phyloP scores from a whole-genome alignment of 1,284 basidiomycete genomes.

The Ceratobasidium sp. region DNA sequence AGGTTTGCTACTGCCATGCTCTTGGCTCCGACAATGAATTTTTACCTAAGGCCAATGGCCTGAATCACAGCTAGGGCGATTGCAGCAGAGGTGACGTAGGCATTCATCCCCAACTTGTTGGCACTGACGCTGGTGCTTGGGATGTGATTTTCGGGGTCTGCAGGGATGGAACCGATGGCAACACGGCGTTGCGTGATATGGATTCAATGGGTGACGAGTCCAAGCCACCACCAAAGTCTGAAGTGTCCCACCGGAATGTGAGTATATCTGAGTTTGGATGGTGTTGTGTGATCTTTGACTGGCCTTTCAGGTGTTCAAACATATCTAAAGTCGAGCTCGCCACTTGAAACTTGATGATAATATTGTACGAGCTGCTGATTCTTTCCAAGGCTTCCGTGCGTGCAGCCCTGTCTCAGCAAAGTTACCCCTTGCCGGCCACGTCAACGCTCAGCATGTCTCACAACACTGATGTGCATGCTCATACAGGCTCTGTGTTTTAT shows the following conservation, averaged over 20 bases:
- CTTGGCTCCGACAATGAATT: slow-evolving; percentile 58
- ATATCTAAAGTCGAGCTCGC: slow-evolving; percentile 91
- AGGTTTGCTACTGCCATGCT: slow-evolving; percentile 73
- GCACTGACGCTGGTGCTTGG: slow-evolving; percentile 93
- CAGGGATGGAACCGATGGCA: slow-evolving; percentile 95
- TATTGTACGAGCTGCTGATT: slow-evolving; percentile 88
- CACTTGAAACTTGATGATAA: slow-evolving; percentile 96
- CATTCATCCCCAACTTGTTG: slow-evolving; percentile 76
- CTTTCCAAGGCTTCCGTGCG: too few species aligned
- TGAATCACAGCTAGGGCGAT: slow-evolving; percentile 87
- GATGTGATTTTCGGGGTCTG: slow-evolving; percentile 97
- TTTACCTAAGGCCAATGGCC: slow-evolving; percentile 62
- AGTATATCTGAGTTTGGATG: slow-evolving; percentile 49
- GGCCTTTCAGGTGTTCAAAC: slow-evolving; percentile 86
- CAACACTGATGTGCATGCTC: too few species aligned
- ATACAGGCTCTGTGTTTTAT: too few species aligned
- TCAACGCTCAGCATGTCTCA: too few species aligned
- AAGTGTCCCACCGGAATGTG: slow-evolving; percentile 90
- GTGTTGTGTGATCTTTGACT: slow-evolving; percentile 21
- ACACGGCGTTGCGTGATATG: slow-evolving; percentile 88
- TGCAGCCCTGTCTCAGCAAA: too few species aligned
- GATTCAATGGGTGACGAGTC: slow-evolving; percentile 61
- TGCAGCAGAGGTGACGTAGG: slow-evolving; percentile 72
- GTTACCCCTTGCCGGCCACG: too few species aligned
- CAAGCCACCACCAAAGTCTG: slow-evolving; percentile 68